Base-by-base conservation (phyloP, 2,329 filamentous ascomycete genomes). In the Colletotrichum echinochloae region DNA sequence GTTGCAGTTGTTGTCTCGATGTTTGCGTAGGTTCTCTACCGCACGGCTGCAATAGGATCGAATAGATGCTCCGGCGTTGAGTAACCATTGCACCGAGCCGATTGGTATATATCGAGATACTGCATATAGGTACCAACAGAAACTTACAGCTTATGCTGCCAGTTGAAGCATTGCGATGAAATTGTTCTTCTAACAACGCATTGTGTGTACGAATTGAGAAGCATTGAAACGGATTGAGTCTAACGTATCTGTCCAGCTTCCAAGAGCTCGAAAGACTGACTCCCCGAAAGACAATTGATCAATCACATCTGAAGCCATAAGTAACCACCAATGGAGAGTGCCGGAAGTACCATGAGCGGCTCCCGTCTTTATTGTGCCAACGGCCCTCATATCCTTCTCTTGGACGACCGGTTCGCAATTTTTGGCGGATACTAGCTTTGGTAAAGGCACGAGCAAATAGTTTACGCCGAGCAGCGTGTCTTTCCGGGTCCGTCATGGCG, bases 261-360 rank as follows among this genome's bases (percentile, higher is more conserved):
- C 5, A 90, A 75, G 78, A 85, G 84, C 0, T 78, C 76, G 67
- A 89, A 89, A 0, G 85, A 85, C n/a, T 88, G 85, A 85, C n/a
- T 88, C 82, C 0, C 87, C 87, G 75, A 90, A 89, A 1, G 79
- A 83, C 7, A 90, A 75, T 60, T 88, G 81, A 0, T 83, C 85
- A 60, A 89, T 86, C 0, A 87, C 77, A 73, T 90, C 88, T 0
- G 86, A 87, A 0, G 86, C 77, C 80, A 88, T 83, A 62, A 87
- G 87, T 7, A 83, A 75, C 78, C 81, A 86, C 87, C 87, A 89
- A 66, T 87, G 87, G 67, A 82, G 80, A 0, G 89, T 76, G 70
- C 90, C 86, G 0, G 78, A 79, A 0, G 70, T 77, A 0, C 83
- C 80, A 0, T 75, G 75, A 0, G 66, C 60, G 23, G 83, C 80